Evolutionary conservation across 2,329 filamentous ascomycete genomes (phyloP).

Genomic region (Aspergillus candidus): DNA sequence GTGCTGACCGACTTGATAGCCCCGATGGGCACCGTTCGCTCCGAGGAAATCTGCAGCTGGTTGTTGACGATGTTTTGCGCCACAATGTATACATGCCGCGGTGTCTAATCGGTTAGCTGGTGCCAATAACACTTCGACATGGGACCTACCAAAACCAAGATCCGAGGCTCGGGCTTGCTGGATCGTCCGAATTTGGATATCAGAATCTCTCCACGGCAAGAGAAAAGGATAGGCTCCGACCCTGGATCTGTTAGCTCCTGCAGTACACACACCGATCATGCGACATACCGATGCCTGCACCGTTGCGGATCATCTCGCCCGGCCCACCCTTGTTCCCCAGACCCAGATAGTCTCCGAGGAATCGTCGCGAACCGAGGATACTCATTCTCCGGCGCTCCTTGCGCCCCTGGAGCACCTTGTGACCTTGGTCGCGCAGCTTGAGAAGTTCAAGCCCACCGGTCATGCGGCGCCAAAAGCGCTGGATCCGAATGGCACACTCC

Average conservation of each 20-base stretch:
- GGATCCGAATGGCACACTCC: constrained; percentile 89
- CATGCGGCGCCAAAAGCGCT: constrained; percentile 92
- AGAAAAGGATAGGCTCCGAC: constrained; percentile 73
- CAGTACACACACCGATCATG: neutral
- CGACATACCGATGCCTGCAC: constrained; percentile 61
- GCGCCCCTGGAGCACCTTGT: constrained; percentile 70
- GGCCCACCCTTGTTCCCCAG: constrained; percentile 73
- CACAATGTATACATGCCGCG: constrained; percentile 80
- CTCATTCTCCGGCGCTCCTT: constrained; percentile 92
- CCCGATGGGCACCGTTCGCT: constrained; percentile 75
- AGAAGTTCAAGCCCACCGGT: constrained; percentile 84
- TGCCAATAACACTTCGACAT: neutral
- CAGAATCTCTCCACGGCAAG: constrained; percentile 80
- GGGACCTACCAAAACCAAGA: constrained; percentile 59
- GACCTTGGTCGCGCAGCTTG: constrained; percentile 80
- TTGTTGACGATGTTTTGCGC: constrained; percentile 76
- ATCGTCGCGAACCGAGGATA: constrained; percentile 82
- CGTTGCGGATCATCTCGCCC: constrained; percentile 71
- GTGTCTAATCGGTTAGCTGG: constrained; percentile 49
- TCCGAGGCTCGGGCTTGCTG: constrained; percentile 84
- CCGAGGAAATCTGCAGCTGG: constrained; percentile 72
- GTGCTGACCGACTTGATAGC: constrained; percentile 81
- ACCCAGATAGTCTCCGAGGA: constrained; percentile 91
- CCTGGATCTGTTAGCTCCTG: constrained; percentile 18
- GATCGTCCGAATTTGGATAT: constrained; percentile 95